A percentile compares a stretch with the other conserved stretches of the same genome.
These are phyloP conservation scores for Flammula alnicola DNA, from an alignment of 1,284 basidiomycete genomes.

Conservation along the genomic window DNA sequence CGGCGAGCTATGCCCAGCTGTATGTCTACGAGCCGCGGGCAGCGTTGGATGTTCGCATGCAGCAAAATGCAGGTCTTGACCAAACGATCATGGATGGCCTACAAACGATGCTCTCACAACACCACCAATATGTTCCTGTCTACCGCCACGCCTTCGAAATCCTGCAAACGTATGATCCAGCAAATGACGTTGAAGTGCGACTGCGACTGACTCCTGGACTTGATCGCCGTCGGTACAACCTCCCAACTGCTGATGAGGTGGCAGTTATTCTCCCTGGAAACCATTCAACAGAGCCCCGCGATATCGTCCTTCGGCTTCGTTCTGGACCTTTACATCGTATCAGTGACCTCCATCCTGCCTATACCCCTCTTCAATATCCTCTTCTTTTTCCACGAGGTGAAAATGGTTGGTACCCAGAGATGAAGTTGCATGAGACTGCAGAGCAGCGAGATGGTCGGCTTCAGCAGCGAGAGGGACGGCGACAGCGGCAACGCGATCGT, in stretches of 20 bases:
- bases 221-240: slow-evolving; percentile 40
- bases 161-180: slow-evolving; percentile 22
- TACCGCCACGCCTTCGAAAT: slow-evolving; percentile 37
- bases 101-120: slow-evolving; percentile 28
- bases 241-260: slow-evolving; percentile 40
- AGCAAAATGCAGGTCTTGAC: slow-evolving; percentile 17
- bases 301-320: slow-evolving; percentile 14
- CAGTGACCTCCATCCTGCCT: slow-evolving; percentile 24
- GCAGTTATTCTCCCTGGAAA: slow-evolving; percentile 17
- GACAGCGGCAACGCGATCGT: neutral
- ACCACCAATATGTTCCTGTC: slow-evolving; percentile 35
- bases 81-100: slow-evolving; percentile 28
- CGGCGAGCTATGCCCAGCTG: no score
- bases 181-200: slow-evolving; percentile 24
- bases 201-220: slow-evolving; percentile 22
- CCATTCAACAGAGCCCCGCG: slow-evolving; percentile 5
- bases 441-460: slow-evolving; percentile 1
- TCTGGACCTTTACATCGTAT: slow-evolving; percentile 13
- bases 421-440: slow-evolving; percentile 22
- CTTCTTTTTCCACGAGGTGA: slow-evolving; percentile 28
- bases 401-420: slow-evolving; percentile 42
- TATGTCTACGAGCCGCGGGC: slow-evolving; percentile 12
- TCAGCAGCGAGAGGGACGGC: neutral
- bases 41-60: neutral
- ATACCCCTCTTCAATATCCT: slow-evolving; percentile 24